Evolutionary conservation across 257 asterid genomes (phyloP), one percentile per base, ranked within the genome.

Genomic region (Ilex asprella): DNA sequence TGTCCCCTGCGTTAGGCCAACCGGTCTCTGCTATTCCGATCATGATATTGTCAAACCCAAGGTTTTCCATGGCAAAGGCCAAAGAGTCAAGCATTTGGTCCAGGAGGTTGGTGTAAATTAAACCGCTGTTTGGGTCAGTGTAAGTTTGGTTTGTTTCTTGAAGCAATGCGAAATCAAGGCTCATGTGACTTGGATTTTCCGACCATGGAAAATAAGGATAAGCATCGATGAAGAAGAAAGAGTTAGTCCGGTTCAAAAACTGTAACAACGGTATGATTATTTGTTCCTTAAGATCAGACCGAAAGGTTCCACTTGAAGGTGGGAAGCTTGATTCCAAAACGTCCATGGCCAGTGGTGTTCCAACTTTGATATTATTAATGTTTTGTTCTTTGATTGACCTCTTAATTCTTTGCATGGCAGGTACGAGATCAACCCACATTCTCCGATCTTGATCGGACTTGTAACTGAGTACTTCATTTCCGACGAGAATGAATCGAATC

Each of bases 1-100:
- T 61, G 63, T 89, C 97, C 0, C 97, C 94, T 1, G 69, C 83
- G 35, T 78, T 84, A 31, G 97, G 97, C 97, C 97, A 89, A 0
- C 97, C 97, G 0, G 95, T 86, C 56, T 85, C 95, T 6, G 95
- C 66, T 30, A 89, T 66, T 1, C 79, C 86, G 0, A 87, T 16
- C 70, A 15, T 50, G 9, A 83, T 46, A 12, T 64, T 55, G 30
- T 57, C 54, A 7, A 76, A 87, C 6, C 97, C 94, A 3, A 79
- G 51, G 35, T 78, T 83, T 55, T 56, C 47, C 81, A 86, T 79
- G 1, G 97, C 95, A 67, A 73, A 89, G 8, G 68, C 6, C 8
- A 83, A 74, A 0, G 94, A 68, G 55, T 89, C 97, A 0, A 87
- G 76, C 97, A 87, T 87, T 51, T 83, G 92, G 60, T 89, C 95